These are phyloP conservation scores for Cinnamomum chago DNA, from an alignment of 164 flowering plant genomes.

Conservation along the genomic window DNA sequence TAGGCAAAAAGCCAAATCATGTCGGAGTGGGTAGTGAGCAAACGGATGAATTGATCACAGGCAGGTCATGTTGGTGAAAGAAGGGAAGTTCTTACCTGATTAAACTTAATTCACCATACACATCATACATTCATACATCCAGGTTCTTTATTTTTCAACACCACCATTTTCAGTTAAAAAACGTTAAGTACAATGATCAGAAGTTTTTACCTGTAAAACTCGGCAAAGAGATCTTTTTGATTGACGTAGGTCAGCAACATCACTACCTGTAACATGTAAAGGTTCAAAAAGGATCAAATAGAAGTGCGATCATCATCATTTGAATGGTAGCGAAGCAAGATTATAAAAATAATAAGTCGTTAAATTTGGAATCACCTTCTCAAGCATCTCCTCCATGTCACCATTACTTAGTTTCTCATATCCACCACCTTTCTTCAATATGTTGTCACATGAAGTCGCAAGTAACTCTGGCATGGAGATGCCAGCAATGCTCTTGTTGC, in stretches of 20 bases:
- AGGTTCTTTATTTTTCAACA: no score
- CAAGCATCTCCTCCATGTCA: neutral
- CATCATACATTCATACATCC: no score
- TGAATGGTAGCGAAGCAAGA: neutral
- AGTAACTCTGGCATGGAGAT: slow-evolving; percentile 23
- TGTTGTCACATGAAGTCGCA: neutral
- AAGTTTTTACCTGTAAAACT: neutral
- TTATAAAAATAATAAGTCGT: neutral
- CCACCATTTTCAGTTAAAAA: no score
- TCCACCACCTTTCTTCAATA: neutral
- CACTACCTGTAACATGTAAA: neutral
- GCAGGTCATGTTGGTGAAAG: no score
- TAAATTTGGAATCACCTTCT: neutral
- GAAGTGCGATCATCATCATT: neutral
- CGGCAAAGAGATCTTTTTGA: neutral
- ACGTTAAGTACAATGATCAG: no score
- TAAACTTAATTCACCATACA: no score
- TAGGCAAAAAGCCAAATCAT: no score
- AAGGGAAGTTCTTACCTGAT: no score
- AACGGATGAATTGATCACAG: no score
- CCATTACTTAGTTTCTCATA: neutral
- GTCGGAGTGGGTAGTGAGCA: no score
- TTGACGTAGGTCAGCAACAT: neutral
- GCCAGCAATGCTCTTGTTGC: slow-evolving; percentile 80
- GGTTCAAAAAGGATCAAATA: neutral